phyloP scores from a whole-genome alignment of 306 rosid genomes.

The Myrica gale region DNA sequence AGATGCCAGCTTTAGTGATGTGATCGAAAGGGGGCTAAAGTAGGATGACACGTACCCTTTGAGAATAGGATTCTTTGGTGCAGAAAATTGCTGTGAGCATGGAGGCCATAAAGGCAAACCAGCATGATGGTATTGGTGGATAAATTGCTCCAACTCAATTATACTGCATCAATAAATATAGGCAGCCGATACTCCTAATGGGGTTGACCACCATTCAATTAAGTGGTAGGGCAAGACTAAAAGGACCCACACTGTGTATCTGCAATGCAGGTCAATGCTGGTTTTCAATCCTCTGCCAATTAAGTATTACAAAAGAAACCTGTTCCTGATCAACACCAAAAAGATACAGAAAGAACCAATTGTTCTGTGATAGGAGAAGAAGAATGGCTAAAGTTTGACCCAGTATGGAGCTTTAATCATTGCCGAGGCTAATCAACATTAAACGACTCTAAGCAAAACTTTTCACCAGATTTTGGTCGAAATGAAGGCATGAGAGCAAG shows the following conservation, averaged over 20 bases:
- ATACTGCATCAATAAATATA: slow-evolving; percentile 32
- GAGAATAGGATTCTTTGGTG: slow-evolving; percentile 45
- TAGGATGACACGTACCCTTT: slow-evolving; percentile 32
- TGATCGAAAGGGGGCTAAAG: slow-evolving; percentile 42
- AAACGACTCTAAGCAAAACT: slow-evolving; percentile 13
- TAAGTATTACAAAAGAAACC: slow-evolving; percentile 36
- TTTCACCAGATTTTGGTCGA: slow-evolving; percentile 10
- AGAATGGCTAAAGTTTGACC: slow-evolving; percentile 29
- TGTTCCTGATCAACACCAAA: slow-evolving; percentile 30
- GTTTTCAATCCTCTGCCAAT: slow-evolving; percentile 30
- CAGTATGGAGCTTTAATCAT: slow-evolving; percentile 38
- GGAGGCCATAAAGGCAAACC: slow-evolving; percentile 45
- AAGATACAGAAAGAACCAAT: slow-evolving; percentile 22
- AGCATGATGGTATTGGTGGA: slow-evolving; percentile 48
- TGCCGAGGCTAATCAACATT: slow-evolving; percentile 19
- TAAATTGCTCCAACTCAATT: slow-evolving; percentile 32
- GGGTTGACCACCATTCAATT: slow-evolving; percentile 47
- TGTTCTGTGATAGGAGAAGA: slow-evolving; percentile 18
- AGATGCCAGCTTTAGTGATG: slow-evolving; percentile 32
- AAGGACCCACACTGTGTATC: slow-evolving; percentile 35
- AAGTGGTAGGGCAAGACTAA: slow-evolving; percentile 29
- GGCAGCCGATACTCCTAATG: slow-evolving; percentile 30
- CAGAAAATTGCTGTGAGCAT: slow-evolving; percentile 42
- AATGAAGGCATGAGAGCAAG: not conserved
- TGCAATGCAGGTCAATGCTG: slow-evolving; percentile 51